Evolutionary conservation across 148 eudicot species (phyloP).

Genomic region (Linanthus parryae): DNA sequence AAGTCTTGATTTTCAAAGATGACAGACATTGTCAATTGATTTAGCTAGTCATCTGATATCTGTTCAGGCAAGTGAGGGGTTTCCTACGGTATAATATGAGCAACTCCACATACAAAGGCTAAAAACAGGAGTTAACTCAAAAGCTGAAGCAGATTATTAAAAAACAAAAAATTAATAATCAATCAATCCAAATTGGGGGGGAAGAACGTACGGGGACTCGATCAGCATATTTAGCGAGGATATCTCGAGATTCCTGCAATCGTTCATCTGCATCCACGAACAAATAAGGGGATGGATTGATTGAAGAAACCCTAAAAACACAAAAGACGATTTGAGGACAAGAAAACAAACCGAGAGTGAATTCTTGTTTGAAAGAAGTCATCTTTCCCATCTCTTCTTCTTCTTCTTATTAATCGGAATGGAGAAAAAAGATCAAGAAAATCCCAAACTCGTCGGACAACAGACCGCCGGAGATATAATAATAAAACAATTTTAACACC

Average conservation of each 20-base stretch:
- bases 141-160: neutral
- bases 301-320: neutral
- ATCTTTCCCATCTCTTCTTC: constrained; percentile 36
- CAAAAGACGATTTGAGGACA: neutral
- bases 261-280: constrained; percentile 49
- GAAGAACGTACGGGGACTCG: constrained; percentile 60
- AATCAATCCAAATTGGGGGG: neutral
- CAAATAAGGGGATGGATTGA: neutral
- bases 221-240: constrained; percentile 78
- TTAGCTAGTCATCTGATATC: no score
- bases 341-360: constrained; percentile 37
- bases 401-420: neutral
- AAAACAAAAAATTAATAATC: neutral
- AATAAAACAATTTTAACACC: no score
- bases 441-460: no score
- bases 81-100: no score
- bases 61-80: no score
- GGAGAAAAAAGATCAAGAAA: no score
- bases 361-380: constrained; percentile 57
- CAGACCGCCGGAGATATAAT: no score
- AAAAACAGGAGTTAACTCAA: neutral
- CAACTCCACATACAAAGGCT: no score
- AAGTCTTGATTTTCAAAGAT: neutral
- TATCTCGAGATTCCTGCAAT: constrained; percentile 55
- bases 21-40: no score